Evolutionary conservation across 805 yeast genomes (phyloP).

Genomic region (Lachancea quebecensis): DNA sequence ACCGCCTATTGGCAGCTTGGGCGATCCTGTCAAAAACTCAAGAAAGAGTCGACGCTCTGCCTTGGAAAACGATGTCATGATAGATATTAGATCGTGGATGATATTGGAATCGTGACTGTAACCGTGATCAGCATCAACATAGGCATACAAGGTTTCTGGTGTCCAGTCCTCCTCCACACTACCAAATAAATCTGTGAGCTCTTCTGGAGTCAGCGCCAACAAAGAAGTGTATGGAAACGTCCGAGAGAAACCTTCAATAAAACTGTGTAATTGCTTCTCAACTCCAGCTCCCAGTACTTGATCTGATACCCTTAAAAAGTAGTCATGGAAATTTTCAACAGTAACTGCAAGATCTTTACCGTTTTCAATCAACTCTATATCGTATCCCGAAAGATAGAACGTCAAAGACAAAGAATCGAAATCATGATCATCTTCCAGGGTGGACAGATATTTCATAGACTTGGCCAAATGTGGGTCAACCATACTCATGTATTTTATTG

Average conservation of each 20-base stretch:
- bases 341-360: conserved; percentile 51
- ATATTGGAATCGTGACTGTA: conserved; percentile 62
- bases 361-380: conserved; percentile 46
- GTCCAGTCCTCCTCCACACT: conserved; percentile 86
- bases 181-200: conserved; percentile 66
- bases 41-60: conserved; percentile 64
- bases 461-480: conserved; percentile 56
- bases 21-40: conserved; percentile 89
- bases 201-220: conserved; percentile 65
- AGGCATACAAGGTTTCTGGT: conserved; percentile 46
- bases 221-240: conserved; percentile 76
- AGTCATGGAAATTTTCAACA: conserved; percentile 47
- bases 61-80: conserved; percentile 48
- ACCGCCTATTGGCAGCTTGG: conserved; percentile 90
- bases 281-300: conserved; percentile 60
- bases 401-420: conserved; percentile 48
- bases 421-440: conserved; percentile 31
- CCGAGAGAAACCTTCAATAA: conserved; percentile 71
- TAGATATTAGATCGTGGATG: conserved; percentile 52
- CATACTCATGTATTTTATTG: conserved; percentile 35
- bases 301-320: conserved; percentile 51
- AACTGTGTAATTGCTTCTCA: conserved; percentile 53
- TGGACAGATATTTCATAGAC: conserved; percentile 47
- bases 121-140: conserved; percentile 85
- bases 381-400: conserved; percentile 73